Conservation (phyloP, 768 basidiomycete species). For the Boletus pseudopeckii region DNA sequence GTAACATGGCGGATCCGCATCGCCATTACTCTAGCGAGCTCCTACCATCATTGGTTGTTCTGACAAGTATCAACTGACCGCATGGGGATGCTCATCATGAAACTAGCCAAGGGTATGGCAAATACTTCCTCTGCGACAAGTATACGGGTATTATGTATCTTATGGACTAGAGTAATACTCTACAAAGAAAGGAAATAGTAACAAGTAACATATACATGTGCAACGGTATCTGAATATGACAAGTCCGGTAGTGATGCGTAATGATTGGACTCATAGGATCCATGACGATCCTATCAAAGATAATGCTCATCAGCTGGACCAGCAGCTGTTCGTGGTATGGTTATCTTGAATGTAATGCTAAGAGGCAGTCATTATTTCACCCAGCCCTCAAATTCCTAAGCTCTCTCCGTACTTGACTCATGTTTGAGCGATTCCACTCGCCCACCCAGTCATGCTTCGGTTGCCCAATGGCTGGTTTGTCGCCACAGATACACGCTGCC, state of each 20-base stretch:
- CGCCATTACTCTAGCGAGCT: not conserved
- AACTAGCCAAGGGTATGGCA: not conserved
- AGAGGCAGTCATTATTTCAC: conserved; percentile 5
- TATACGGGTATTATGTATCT: not conserved
- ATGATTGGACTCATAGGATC: not conserved
- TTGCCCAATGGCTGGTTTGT: not conserved
- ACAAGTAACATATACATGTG: not conserved
- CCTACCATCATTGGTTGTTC: too few species aligned
- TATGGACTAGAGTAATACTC: not conserved
- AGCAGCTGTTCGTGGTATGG: conserved; percentile 10
- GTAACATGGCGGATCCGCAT: too few species aligned
- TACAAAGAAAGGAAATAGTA: not conserved
- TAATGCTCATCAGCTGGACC: conserved; percentile 7
- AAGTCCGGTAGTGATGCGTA: conserved; percentile 11
- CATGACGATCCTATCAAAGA: not conserved
- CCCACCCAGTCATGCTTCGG: conserved; percentile 32
- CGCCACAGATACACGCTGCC: not conserved
- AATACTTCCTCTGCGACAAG: not conserved
- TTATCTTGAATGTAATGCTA: not conserved
- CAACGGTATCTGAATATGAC: not conserved
- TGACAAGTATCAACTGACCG: not conserved
- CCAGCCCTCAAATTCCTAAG: conserved; percentile 29
- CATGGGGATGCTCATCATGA: not conserved
- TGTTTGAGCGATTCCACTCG: conserved; percentile 40
- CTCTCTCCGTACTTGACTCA: conserved; percentile 37